Conservation (phyloP, 768 basidiomycete genomes). For the Naganishia vishniacii region DNA sequence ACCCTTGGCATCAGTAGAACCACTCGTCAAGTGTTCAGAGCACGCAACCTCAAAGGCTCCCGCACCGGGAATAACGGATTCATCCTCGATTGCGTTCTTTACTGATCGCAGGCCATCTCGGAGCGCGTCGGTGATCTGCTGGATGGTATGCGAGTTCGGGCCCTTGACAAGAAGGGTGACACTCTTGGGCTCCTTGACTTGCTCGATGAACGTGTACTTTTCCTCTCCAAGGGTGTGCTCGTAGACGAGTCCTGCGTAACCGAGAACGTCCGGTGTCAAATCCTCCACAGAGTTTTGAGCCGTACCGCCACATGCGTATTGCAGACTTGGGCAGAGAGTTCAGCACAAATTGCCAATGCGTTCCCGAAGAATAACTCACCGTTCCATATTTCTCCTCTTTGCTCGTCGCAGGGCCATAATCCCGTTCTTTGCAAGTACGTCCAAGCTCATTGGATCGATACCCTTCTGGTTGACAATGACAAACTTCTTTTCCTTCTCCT, state of each 20-base stretch:
- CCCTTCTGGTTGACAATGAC: constrained; percentile 98
- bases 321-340: constrained; percentile 52
- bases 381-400: constrained; percentile 97
- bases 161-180: constrained; percentile 95
- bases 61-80: constrained; percentile 82
- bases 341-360: constrained; percentile 11
- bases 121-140: constrained; percentile 96
- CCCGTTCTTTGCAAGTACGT: constrained; percentile 92
- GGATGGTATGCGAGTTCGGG: constrained; percentile 91
- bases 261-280: constrained; percentile 79
- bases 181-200: constrained; percentile 88
- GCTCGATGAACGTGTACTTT: constrained; percentile 95
- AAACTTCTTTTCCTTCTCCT: constrained; percentile 63
- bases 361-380: constrained; percentile 54
- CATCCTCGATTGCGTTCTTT: constrained; percentile 93
- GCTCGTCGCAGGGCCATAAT: constrained; percentile 90
- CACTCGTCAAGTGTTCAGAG: constrained; percentile 68
- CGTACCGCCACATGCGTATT: constrained; percentile 86
- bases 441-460: constrained; percentile 92
- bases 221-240: constrained; percentile 99
- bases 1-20: constrained; percentile 84
- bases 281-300: constrained; percentile 99
- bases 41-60: constrained; percentile 96
- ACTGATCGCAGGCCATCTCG: constrained; percentile 93
- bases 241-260: constrained; percentile 97